A percentile compares a stretch with the other conserved stretches of the same genome.
Evolutionary conservation across 768 basidiomycete genomes (phyloP).

Genomic region (Agrocybe chaxingu): DNA sequence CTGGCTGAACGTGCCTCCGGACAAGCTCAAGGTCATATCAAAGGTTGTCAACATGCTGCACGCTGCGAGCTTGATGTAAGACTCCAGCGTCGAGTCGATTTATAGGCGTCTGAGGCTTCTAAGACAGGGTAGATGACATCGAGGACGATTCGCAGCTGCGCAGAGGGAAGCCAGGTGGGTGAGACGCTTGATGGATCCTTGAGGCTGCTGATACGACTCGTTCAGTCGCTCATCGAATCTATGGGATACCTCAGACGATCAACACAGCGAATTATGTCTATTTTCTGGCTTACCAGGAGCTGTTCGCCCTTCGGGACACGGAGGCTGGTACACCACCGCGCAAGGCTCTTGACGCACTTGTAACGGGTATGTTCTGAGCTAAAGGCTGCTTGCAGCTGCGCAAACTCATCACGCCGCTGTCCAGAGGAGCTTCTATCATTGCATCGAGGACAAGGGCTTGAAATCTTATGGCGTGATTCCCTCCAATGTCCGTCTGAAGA

Average conservation of each 20-base stretch:
- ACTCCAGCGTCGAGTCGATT: constrained; percentile 1
- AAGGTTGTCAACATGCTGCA: constrained; percentile 92
- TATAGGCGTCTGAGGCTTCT: background rate
- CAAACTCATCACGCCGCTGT: background rate
- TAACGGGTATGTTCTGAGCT: constrained; percentile 54
- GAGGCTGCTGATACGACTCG: background rate
- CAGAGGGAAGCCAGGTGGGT: constrained; percentile 75
- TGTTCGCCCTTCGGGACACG: constrained; percentile 53
- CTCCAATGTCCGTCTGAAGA: constrained; percentile 90
- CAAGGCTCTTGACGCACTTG: constrained; percentile 60
- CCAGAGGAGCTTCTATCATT: constrained; percentile 72
- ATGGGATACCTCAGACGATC: constrained; percentile 94
- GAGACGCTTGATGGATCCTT: background rate
- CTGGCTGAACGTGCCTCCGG: constrained; percentile 82
- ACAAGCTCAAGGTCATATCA: constrained; percentile 70
- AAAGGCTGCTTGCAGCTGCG: background rate
- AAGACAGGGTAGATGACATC: constrained; percentile 83
- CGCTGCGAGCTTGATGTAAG: constrained; percentile 87
- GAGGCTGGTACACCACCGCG: constrained; percentile 24
- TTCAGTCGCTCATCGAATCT: constrained; percentile 90
- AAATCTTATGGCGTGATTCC: constrained; percentile 92
- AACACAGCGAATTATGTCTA: constrained; percentile 97
- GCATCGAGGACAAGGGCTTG: constrained; percentile 93
- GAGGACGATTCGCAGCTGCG: constrained; percentile 88
- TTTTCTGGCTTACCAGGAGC: constrained; percentile 88